Evolutionary conservation across 805 yeast genomes (phyloP), one percentile per base, ranked within the genome.

Genomic region (Lachancea lanzarotensis): DNA sequence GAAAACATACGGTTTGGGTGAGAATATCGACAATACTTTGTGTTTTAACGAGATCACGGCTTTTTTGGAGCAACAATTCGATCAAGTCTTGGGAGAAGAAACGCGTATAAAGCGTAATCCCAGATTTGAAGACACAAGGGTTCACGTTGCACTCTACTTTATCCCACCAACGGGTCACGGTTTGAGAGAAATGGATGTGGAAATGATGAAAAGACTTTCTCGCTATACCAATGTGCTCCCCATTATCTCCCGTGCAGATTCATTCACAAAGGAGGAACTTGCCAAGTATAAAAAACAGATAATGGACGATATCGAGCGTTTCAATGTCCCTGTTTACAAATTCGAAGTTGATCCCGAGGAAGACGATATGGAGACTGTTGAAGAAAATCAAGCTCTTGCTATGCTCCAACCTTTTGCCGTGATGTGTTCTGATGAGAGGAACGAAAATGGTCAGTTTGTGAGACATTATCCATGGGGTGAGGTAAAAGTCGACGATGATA

Each of bases 21-120:
- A 83, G 55, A 81, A 81, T 62, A 71, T 86, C 52, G 83, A 86
- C 66, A 84, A 83, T 63, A 72, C 77, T 39, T 54, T 82, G 41
- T 83, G 91, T 58, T 79, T 76, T 56, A 70, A 67, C 11, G 93
- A 84, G 58, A 76, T 84, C 42, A 76, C 78, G 43, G 71, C 73
- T 45, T 85, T 75, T 59, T 66, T 85, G 56, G 84, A 82, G 60
- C 88, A 82, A 59, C 91, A 84, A 59, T 84, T 84, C 59, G 90
- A 83, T 60, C 69, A 74, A 45, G 88, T 85, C 0, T 72, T 89
- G 38, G 87, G 86, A 1, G 96, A 89, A 62, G 96, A 89, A 63
- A 84, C 93, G 1, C 74, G 91, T 51, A 86, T 89, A 51, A 76
- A 76, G 63, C 81, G 97, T 73, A 86, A 87, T 60, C 95, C 95